Base-by-base conservation (phyloP, 352 stramenopile species). In the Pythium periplocum region DNA sequence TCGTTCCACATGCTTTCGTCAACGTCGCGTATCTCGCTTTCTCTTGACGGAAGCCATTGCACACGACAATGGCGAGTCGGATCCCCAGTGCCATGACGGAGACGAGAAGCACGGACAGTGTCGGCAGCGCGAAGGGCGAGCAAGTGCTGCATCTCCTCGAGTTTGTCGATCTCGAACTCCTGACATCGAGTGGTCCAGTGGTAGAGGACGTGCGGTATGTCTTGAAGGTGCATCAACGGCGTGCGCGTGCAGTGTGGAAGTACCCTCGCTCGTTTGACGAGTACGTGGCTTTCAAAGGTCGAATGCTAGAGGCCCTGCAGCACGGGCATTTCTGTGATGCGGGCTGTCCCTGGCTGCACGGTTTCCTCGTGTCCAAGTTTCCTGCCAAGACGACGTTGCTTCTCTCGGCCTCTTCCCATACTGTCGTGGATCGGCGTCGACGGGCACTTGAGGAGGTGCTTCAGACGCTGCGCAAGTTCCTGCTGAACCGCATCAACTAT, bases 251-350 rank as follows among this genome's bases (percentile, higher is more conserved):
- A 10, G 54, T 51, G 9, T 77, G 64, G 61, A 62, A 69, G 10
- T 55, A 80, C 34, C 67, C 45, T 46, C 72, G 55, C 26, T 81
- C 71, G 45, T 75, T 83, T 46, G 67, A 76, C 35, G 71, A 86
- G 53, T 78, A 83, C 56, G 49, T 64, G 11, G 42, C 40, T 9
- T 68, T 85, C 32, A 70, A 82, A 38, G 61, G 62, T 9, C 50
- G 50, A 1, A 32, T 75, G 26, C 50, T 79, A 4, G 42, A 51
- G 4, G 70, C 57, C 34, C 67, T 88, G 47, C 63, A 82, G 30
- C 75, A 83, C 53, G 78, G 75, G 35, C 75, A 86, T 57, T 59
- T 72, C 6, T 88, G 75, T 45, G 57, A 70, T 33, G 75, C 64
- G 33, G 53, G 56, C 33, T 86, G 75, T 47, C 70, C 73, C 31